A percentile compares a stretch with the other conserved stretches of the same genome.
Evolutionary conservation across 2,329 filamentous ascomycete genomes (phyloP).

Genomic region (Rhynchosporium secalis): DNA sequence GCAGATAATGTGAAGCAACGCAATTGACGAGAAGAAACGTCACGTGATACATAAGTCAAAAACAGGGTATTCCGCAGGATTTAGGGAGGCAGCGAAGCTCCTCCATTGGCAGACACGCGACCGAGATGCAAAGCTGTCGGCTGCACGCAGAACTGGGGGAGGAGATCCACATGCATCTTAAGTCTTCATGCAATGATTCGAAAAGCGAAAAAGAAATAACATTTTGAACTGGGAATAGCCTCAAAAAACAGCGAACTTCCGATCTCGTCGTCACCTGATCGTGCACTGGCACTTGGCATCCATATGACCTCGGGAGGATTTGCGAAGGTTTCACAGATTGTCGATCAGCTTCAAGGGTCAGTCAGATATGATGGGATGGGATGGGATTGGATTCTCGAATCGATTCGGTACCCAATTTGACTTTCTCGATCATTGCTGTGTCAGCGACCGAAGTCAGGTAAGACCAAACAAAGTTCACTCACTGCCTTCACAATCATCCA

Average conservation of each 20-base stretch:
- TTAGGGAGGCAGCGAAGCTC: conserved; percentile 5
- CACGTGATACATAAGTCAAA: neutral
- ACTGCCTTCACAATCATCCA: neutral
- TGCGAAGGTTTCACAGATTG: neutral
- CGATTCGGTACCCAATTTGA: neutral
- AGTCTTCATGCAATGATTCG: neutral
- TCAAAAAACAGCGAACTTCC: neutral
- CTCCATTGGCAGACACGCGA: neutral
- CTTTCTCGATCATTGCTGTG: neutral
- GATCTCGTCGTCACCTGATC: neutral
- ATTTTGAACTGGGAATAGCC: neutral
- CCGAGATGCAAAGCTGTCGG: neutral
- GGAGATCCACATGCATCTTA: neutral
- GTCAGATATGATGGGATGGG: too few species aligned
- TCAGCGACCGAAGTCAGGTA: neutral
- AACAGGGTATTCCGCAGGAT: neutral
- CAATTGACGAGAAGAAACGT: neutral
- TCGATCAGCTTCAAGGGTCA: neutral
- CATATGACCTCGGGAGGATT: neutral
- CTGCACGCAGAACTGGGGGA: neutral
- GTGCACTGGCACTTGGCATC: neutral
- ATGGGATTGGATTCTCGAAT: conserved; percentile 1
- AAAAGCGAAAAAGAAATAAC: neutral
- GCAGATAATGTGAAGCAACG: neutral
- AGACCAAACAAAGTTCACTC: neutral